Base-by-base conservation (phyloP, 345 rosid species). In the Arabidopsis suecica region DNA sequence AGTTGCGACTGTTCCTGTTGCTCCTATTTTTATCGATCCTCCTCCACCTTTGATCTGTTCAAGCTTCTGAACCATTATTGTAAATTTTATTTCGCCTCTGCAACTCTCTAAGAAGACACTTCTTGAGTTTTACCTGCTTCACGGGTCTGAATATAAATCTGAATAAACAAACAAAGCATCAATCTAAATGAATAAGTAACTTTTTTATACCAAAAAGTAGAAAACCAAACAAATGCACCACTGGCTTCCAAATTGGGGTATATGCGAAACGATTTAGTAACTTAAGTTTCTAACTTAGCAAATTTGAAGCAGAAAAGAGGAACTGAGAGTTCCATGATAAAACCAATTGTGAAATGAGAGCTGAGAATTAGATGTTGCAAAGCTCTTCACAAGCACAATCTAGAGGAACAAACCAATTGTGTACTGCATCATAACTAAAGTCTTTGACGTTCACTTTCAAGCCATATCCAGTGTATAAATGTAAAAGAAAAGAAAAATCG, bases 21-120 rank as follows among this genome's bases (percentile, higher is more conserved):
- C 80, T 58, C 99, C 99, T 22, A 95, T 82, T 81, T 77, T 88
- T 78, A 92, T 83, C 20, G 97, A 87, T 74, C 97, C 99, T 75
- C 97, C 97, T 67, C 91, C 93, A 22, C 89, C 88, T 81, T 72
- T 88, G 81, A 87, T 82, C 73, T 86, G 80, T 88, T 92, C 97
- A 53, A 88, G 86, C 68, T 84, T 87, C 82, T 84, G 96, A 75
- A 78, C 93, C 99, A 92, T 91, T 65, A 25, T 65, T 25, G 33
- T 58, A 14, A 9, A 55, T 73, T 81, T 77, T 40, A 61, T 75
- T 57, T 50, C 38, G 44, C 32, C 34, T 45, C 9, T 59, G 68
- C 56, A 28, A 65, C 47, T 36, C 42, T 33, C 30, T 22, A 2
- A 62, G 51, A 56, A 60, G 42, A 68, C 62, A 54, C 60, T 63